These are phyloP conservation scores for Metschnikowia baotianmanensis DNA, from an alignment of 805 yeast species.

Conservation along the genomic window DNA sequence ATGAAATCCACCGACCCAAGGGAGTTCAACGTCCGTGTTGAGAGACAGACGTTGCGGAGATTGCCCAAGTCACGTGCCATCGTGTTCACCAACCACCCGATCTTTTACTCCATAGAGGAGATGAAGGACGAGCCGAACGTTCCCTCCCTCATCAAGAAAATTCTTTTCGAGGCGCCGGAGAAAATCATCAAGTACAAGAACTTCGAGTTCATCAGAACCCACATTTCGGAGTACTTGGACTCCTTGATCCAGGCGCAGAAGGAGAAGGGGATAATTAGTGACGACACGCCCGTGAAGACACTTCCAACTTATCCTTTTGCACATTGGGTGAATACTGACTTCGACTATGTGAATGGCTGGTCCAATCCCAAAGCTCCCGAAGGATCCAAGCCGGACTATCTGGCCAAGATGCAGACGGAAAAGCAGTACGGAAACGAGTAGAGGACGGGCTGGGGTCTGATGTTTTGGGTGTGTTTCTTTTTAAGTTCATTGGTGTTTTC, in stretches of 20 bases:
- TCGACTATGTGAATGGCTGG: conserved; percentile 40
- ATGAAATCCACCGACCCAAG: conserved; percentile 41
- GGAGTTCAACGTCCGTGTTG: conserved; percentile 66
- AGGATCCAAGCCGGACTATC: conserved; percentile 24
- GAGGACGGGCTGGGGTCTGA: no score
- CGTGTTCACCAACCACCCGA: conserved; percentile 73
- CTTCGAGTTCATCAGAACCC: conserved; percentile 58
- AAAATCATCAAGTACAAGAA: conserved; percentile 63
- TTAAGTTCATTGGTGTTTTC: no score
- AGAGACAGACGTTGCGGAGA: conserved; percentile 68
- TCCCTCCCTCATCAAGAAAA: conserved; percentile 68
- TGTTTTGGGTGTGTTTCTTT: no score
- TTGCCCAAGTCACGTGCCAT: conserved; percentile 64
- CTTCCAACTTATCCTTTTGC: conserved; percentile 66
- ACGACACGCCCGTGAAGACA: conserved; percentile 58
- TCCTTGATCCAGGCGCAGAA: conserved; percentile 55
- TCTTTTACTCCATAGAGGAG: conserved; percentile 75
- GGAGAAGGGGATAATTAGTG: conserved; percentile 51
- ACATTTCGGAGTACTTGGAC: conserved; percentile 57
- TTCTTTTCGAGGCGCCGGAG: conserved; percentile 64
- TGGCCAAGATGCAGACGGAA: conserved; percentile 22
- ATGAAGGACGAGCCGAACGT: conserved; percentile 77
- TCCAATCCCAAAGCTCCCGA: conserved; percentile 32
- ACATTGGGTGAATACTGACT: conserved; percentile 46
- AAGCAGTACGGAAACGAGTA: conserved; percentile 17